phyloP scores from a whole-genome alignment of 441 rosid genomes.

The Euphorbia celastroides region DNA sequence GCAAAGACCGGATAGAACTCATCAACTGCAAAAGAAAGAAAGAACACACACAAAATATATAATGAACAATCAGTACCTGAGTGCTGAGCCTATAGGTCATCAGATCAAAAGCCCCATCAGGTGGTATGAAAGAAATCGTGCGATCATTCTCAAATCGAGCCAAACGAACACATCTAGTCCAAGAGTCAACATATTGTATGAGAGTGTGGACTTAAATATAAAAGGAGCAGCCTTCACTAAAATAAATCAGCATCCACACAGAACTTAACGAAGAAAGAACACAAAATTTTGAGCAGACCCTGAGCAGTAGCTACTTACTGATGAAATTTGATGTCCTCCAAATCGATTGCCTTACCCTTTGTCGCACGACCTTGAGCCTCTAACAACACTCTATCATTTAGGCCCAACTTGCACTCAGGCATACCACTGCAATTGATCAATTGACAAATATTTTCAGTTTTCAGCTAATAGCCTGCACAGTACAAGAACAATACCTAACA shows the following conservation, averaged over 20 bases:
- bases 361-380: conserved; percentile 97
- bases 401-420: conserved; percentile 98
- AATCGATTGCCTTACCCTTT: conserved; percentile 95
- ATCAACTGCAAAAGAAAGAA: background rate
- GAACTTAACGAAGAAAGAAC: background rate
- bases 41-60: background rate
- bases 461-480: conserved; percentile 1
- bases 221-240: conserved; percentile 17
- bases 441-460: background rate
- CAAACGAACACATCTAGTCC: conserved; percentile 80
- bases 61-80: conserved; percentile 45
- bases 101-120: conserved; percentile 94
- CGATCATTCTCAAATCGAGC: conserved; percentile 93
- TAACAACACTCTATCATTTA: conserved; percentile 87
- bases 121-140: conserved; percentile 93
- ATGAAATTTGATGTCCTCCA: conserved; percentile 96
- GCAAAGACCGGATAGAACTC: conserved; percentile 20
- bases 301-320: conserved; percentile 48
- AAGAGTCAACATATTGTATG: conserved; percentile 9
- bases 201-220: conserved; percentile 3
- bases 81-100: conserved; percentile 94
- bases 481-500: background rate
- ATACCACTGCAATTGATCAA: conserved; percentile 68
- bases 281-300: conserved; percentile 17
- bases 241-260: conserved; percentile 4